Conservation (phyloP, 495 filamentous ascomycete species). For the Parachaetomium inaequale region DNA sequence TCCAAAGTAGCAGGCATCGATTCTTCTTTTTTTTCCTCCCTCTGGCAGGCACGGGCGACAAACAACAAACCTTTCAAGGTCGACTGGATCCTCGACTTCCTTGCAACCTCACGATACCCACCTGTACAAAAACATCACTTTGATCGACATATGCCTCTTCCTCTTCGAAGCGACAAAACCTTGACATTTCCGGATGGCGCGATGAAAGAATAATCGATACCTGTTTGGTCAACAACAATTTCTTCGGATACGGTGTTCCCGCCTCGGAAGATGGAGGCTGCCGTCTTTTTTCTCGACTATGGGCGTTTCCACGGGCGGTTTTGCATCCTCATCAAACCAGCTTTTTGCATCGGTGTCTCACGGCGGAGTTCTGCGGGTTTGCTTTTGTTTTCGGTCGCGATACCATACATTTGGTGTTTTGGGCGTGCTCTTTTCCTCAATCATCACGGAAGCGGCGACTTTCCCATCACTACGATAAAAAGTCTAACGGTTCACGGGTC, state of each 20-base stretch:
- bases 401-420: conserved; percentile 34
- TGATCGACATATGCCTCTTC: conserved; percentile 33
- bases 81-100: conserved; percentile 34
- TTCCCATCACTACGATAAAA: conserved; percentile 34
- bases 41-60: conserved; percentile 32
- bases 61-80: conserved; percentile 21
- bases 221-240: conserved; percentile 22
- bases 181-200: conserved; percentile 37
- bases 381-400: conserved; percentile 28
- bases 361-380: conserved; percentile 34
- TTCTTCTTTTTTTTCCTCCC: conserved; percentile 26
- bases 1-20: conserved; percentile 36
- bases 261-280: conserved; percentile 34
- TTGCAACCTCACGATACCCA: conserved; percentile 22
- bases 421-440: conserved; percentile 22
- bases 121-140: conserved; percentile 33
- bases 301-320: conserved; percentile 36
- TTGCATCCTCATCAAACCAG: conserved; percentile 32
- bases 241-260: conserved; percentile 29
- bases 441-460: conserved; percentile 38
- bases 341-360: conserved; percentile 37
- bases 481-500: conserved; percentile 39
- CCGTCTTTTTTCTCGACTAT: conserved; percentile 20
- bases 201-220: conserved; percentile 39
- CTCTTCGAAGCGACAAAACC: conserved; percentile 30